phyloP scores from a whole-genome alignment of 129 eudicot genomes.

The Apium graveolens region DNA sequence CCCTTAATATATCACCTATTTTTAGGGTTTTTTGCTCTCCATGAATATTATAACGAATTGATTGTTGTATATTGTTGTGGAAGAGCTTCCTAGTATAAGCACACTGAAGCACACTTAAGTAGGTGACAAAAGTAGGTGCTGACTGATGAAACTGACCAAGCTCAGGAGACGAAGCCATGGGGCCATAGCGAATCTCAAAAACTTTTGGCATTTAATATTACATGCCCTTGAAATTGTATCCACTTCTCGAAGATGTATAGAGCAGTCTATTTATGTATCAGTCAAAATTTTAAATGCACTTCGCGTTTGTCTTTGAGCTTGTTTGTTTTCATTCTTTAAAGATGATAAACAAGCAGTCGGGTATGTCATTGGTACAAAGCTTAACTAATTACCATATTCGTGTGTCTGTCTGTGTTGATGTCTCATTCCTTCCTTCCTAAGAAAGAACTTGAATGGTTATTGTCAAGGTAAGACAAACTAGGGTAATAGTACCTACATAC shows the following conservation, averaged over 20 bases:
- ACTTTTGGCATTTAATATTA: conserved; percentile 1
- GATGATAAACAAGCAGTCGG: conserved; percentile 10
- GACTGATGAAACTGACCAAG: background rate
- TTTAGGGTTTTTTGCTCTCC: too few species aligned
- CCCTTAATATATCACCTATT: too few species aligned
- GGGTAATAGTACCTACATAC: background rate
- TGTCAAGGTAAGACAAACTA: background rate
- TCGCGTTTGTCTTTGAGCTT: background rate
- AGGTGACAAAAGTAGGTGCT: conserved; percentile 6
- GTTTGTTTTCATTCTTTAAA: conserved; percentile 6
- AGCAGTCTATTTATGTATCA: too few species aligned
- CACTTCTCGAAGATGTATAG: background rate
- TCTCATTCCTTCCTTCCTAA: conserved; percentile 1
- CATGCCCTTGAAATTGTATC: background rate
- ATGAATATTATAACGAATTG: too few species aligned
- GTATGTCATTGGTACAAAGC: background rate
- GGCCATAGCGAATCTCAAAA: conserved; percentile 2
- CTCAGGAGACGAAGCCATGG: background rate
- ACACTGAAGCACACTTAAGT: too few species aligned
- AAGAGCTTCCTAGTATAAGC: too few species aligned
- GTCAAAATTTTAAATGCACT: background rate
- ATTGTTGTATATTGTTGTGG: too few species aligned
- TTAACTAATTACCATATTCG: background rate
- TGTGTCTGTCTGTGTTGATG: background rate
- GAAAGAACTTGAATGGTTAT: conserved; percentile 1